phyloP scores from a whole-genome alignment of 2,329 filamentous ascomycete species.

The Massarina eburnea region DNA sequence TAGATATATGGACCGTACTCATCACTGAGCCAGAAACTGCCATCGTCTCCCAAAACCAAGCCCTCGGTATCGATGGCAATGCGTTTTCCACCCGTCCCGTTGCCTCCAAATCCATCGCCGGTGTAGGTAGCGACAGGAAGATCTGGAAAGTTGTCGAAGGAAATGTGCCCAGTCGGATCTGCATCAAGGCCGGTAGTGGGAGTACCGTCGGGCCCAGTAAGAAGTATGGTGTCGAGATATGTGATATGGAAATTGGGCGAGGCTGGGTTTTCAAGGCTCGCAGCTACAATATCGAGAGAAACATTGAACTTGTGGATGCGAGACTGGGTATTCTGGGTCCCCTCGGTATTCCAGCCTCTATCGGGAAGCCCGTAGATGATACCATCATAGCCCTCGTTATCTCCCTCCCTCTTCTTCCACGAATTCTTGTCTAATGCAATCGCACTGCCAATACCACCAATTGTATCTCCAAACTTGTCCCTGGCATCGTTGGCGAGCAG shows the following conservation, averaged over 20 bases:
- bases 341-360: conserved; percentile 73
- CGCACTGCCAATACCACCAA: conserved; percentile 67
- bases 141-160: conserved; percentile 61
- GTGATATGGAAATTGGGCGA: conserved; percentile 62
- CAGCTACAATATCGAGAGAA: conserved; percentile 57
- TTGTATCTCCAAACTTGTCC: conserved; percentile 70
- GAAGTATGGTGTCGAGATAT: conserved; percentile 66
- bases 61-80: conserved; percentile 68
- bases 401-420: conserved; percentile 58
- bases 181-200: conserved; percentile 64
- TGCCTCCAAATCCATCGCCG: conserved; percentile 68
- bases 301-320: conserved; percentile 69
- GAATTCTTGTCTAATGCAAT: conserved; percentile 62
- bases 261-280: conserved; percentile 57
- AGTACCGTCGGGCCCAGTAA: conserved; percentile 63
- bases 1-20: conserved; percentile 69
- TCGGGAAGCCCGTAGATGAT: conserved; percentile 66
- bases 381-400: conserved; percentile 56
- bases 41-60: conserved; percentile 61
- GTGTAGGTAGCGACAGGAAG: conserved; percentile 65
- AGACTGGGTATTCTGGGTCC: conserved; percentile 66
- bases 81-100: conserved; percentile 60
- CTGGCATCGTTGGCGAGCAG: conserved; percentile 58
- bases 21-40: conserved; percentile 67
- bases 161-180: conserved; percentile 55